These are phyloP conservation scores for Piper betle DNA, from an alignment of 164 flowering plant genomes.

Conservation along the genomic window DNA sequence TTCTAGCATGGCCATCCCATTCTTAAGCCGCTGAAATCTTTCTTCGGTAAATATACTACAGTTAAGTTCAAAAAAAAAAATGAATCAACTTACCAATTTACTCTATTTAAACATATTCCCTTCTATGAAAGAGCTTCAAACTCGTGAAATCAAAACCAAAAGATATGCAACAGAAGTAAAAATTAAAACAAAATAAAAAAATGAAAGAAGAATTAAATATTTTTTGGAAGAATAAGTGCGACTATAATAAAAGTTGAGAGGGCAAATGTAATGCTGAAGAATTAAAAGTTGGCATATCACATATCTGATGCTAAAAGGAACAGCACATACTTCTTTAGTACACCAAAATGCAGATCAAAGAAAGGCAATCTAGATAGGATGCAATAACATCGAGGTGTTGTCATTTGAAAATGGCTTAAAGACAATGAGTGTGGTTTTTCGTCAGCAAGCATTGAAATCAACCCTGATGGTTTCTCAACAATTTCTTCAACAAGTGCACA, in stretches of 20 bases:
- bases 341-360: slow-evolving; percentile 88
- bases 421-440: slow-evolving; percentile 31
- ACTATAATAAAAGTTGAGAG: no score
- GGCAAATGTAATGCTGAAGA: no score
- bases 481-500: slow-evolving; percentile 88
- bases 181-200: background rate
- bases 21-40: slow-evolving; percentile 72
- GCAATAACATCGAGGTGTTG: slow-evolving; percentile 96
- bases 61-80: background rate
- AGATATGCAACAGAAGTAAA: background rate
- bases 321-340: slow-evolving; percentile 57
- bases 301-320: background rate
- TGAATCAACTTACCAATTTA: no score
- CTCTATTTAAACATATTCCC: no score
- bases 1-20: slow-evolving; percentile 41
- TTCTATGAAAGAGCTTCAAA: background rate
- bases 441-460: slow-evolving; percentile 67
- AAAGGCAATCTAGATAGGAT: slow-evolving; percentile 92
- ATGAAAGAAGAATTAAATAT: no score
- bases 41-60: slow-evolving; percentile 90
- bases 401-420: slow-evolving; percentile 54
- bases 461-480: slow-evolving; percentile 72
- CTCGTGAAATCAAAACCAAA: background rate
- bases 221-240: no score
- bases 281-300: background rate